Evolutionary conservation across 352 stramenopile species (phyloP).

Genomic region (Pythium sukuiense): DNA sequence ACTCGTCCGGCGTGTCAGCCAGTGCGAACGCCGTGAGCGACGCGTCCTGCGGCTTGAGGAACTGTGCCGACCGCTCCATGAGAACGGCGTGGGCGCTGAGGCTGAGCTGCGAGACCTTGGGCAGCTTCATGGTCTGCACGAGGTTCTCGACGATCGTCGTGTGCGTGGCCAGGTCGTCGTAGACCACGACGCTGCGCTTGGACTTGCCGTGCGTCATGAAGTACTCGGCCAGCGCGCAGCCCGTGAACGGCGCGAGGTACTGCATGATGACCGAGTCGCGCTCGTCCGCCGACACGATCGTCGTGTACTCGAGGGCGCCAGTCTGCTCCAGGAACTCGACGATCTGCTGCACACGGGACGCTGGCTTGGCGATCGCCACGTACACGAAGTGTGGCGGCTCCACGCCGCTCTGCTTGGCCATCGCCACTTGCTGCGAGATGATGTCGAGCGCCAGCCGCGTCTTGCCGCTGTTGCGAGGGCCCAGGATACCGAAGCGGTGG

Average conservation of each 20-base stretch:
- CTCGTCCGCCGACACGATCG: constrained; percentile 65
- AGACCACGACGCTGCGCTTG: constrained; percentile 65
- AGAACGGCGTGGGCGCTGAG: constrained; percentile 68
- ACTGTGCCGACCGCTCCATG: constrained; percentile 78
- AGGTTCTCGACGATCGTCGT: constrained; percentile 71
- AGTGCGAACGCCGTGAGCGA: constrained; percentile 74
- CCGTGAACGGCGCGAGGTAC: constrained; percentile 79
- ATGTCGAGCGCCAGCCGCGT: constrained; percentile 68
- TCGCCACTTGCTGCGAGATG: constrained; percentile 55
- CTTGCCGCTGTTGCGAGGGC: constrained; percentile 71
- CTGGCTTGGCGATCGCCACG: constrained; percentile 67
- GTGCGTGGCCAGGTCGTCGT: constrained; percentile 78
- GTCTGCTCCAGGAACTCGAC: constrained; percentile 49
- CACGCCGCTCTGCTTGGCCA: constrained; percentile 25
- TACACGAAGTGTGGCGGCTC: constrained; percentile 73
- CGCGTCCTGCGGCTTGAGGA: constrained; percentile 40
- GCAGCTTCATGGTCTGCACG: constrained; percentile 70
- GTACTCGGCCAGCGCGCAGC: constrained; percentile 72
- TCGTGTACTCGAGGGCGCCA: constrained; percentile 51
- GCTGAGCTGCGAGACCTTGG: constrained; percentile 56
- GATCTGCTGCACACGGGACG: constrained; percentile 62
- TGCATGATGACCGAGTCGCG: constrained; percentile 73
- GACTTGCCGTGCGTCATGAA: constrained; percentile 57
- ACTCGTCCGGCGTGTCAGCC: constrained; percentile 57
- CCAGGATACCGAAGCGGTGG: constrained; percentile 66